Evolutionary conservation across 768 basidiomycete species (phyloP).

Genomic region (Suillus americanus): DNA sequence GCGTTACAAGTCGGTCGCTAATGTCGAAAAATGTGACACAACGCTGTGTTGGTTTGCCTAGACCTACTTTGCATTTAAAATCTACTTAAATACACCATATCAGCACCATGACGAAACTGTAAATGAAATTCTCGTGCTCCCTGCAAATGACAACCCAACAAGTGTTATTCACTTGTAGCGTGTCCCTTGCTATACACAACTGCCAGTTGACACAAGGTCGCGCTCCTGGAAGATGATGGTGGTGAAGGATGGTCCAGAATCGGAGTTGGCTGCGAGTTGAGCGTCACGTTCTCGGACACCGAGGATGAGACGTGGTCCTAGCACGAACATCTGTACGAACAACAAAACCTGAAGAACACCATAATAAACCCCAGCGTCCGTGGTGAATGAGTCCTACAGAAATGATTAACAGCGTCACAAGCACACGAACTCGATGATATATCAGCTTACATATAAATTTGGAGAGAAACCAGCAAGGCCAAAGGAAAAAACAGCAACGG

Average conservation of each 20-base stretch:
- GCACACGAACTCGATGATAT: neutral
- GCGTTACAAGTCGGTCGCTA: neutral
- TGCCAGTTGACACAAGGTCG: neutral
- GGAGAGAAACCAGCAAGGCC: neutral
- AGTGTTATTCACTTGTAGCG: neutral
- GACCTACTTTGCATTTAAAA: neutral
- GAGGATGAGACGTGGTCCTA: neutral
- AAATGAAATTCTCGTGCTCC: neutral
- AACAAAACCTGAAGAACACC: neutral
- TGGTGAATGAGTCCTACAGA: neutral
- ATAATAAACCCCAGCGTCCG: neutral
- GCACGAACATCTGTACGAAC: neutral
- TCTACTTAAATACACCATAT: neutral
- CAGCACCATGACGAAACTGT: neutral
- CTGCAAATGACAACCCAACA: neutral
- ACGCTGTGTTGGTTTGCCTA: neutral
- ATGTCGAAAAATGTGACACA: neutral
- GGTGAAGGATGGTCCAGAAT: neutral
- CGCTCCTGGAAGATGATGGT: conserved; percentile 1
- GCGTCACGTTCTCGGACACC: neutral
- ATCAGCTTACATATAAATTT: neutral
- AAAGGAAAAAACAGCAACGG: neutral
- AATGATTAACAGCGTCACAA: neutral
- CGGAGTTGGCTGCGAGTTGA: neutral
- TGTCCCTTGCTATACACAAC: neutral